These are phyloP conservation scores for Plasmodium yoelii DNA, from an alignment of 169 alveolate species.

Conservation along the genomic window DNA sequence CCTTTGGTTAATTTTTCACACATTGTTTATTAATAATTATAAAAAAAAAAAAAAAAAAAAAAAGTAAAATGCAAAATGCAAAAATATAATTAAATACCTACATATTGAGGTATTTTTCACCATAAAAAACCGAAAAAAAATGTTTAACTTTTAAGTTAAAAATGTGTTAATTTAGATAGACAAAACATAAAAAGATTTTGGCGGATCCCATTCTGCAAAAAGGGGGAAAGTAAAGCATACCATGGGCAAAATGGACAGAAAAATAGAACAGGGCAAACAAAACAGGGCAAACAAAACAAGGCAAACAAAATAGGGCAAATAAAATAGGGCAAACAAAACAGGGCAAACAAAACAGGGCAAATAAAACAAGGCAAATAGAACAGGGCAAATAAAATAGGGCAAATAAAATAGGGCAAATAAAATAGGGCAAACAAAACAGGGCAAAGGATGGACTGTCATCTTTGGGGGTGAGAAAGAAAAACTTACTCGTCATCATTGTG, in stretches of 20 bases:
- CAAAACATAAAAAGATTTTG: constrained; percentile 65
- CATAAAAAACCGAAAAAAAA: constrained; percentile 1
- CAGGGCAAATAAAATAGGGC: too few relatives aligned
- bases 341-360: too few relatives aligned
- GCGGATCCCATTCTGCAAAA: constrained; percentile 67
- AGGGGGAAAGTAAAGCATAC: not conserved
- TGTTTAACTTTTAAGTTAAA: not conserved
- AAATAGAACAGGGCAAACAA: too few relatives aligned
- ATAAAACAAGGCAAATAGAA: too few relatives aligned
- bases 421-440: not conserved
- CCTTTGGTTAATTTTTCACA: not conserved
- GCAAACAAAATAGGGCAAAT: not conserved
- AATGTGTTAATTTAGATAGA: constrained; percentile 19
- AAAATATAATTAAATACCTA: not conserved
- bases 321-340: not conserved
- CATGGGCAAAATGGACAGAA: too few relatives aligned
- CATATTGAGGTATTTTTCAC: not conserved
- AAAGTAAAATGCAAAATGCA: not conserved
- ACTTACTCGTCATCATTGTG: constrained; percentile 65
- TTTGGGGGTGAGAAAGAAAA: not conserved
- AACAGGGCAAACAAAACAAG: not conserved
- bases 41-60: not conserved
- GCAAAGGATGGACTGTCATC: not conserved
- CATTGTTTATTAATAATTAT: not conserved
- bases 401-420: too few relatives aligned